A percentile compares a stretch with the other conserved stretches of the same genome.
Evolutionary conservation across 106 monocot species (phyloP).

Genomic region (Dioscorea dumetorum): DNA sequence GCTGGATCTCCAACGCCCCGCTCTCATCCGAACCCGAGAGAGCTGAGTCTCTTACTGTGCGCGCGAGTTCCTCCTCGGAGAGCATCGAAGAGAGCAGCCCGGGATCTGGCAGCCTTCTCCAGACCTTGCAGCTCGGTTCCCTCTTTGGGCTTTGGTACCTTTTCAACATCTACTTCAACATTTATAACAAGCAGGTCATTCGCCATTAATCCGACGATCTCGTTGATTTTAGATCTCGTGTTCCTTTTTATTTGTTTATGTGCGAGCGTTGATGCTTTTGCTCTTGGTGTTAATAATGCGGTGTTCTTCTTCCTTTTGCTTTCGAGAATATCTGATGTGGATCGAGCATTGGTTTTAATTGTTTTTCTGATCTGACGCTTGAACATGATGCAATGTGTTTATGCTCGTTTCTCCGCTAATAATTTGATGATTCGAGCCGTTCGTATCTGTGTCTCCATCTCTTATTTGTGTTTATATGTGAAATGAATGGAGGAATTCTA

Average conservation of each 20-base stretch:
- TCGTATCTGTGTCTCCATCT: no score
- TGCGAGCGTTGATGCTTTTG: constrained; percentile 46
- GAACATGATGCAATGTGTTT: no score
- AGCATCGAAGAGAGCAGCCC: background rate
- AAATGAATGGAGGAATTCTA: no score
- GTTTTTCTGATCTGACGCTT: constrained; percentile 19
- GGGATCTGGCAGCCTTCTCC: constrained; percentile 1
- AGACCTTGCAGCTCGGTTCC: constrained; percentile 44
- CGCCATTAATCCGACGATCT: background rate
- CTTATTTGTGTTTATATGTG: no score
- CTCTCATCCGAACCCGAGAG: background rate
- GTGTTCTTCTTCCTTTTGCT: constrained; percentile 64
- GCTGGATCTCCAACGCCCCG: background rate
- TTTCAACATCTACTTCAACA: constrained; percentile 88
- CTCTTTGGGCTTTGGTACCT: constrained; percentile 66
- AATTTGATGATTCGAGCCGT: no score
- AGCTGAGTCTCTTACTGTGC: no score
- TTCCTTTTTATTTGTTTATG: background rate
- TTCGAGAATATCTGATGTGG: constrained; percentile 48
- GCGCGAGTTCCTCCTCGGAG: background rate
- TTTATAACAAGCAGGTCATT: constrained; percentile 44
- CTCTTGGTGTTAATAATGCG: constrained; percentile 58
- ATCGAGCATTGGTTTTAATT: constrained; percentile 59
- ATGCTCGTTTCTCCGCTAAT: no score
- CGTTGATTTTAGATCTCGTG: background rate